Base-by-base conservation (phyloP, 306 rosid genomes). In the Citrullus mucosospermus region DNA sequence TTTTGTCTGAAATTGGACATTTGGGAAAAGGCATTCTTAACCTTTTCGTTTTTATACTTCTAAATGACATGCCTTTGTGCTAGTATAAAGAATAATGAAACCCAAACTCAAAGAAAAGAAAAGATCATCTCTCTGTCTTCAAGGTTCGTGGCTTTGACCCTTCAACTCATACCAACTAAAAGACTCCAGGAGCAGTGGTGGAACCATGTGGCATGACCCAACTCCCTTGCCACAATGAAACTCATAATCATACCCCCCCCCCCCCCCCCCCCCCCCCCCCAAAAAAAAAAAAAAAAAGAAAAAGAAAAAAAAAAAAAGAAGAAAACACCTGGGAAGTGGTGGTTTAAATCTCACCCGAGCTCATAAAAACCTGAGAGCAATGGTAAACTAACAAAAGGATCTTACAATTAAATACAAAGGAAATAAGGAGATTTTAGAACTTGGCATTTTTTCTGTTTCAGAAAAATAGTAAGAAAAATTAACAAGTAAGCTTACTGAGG, bases 401-500 rank as follows among this genome's bases (percentile, higher is more conserved):
- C 13, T 67, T n/a, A 39, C 32, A 9, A 67, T 9, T 67, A 67
- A 36, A 67, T 38, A 67, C 32, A 36, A n/a, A 39, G 30, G 30
- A 67, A 8, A 17, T 68, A n/a, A 9, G 25, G 17, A 68, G 16
- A 41, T 68, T 9, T 43, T 15, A 68, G 34, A 65, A 68, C 17
- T 41, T 43, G 6, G 14, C 54, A 6, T n/a, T 68, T 38, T 11
- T 41, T 68, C 1, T 14, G 15, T 39, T n/a, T 43, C 25, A 20
- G 4, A 20, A 43, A 68, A 68, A 68, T 68, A 43, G 75, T 6
- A 22, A 20, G 75, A 44, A 43, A 68, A 68, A 43, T 43, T 2
- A 68, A 43, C 75, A 70, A 44, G 81, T 20, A 75, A 62, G 75
- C 96, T 89, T 88, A 91, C 96, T 63, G 93, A 89, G 68, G 88